Evolutionary conservation across 2,329 filamentous ascomycete species (phyloP).

Genomic region (Lasiodiplodia gonubiensis): DNA sequence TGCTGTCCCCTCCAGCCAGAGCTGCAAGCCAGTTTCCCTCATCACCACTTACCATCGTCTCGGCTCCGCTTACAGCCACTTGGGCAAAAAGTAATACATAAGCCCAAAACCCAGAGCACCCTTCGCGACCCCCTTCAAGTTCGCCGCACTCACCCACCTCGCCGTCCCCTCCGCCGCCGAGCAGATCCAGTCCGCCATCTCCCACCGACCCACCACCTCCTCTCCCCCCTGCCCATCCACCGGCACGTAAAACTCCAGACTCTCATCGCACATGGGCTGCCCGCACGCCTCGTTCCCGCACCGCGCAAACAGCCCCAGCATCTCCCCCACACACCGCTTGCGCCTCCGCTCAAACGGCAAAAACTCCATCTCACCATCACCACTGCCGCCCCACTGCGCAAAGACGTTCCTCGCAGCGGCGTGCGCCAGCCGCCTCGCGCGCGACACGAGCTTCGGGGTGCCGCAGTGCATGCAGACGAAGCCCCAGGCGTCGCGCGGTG

Average conservation of each 20-base stretch:
- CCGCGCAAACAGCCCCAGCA: background rate
- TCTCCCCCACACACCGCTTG: background rate
- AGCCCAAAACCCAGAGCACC: too few species aligned
- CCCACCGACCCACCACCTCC: background rate
- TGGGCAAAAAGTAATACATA: too few species aligned
- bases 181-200: too few species aligned
- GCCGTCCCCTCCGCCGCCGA: too few species aligned
- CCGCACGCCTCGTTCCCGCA: background rate
- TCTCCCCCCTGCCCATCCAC: background rate
- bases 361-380: background rate
- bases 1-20: too few species aligned
- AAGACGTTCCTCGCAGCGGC: background rate
- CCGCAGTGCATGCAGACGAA: conserved; percentile 7
- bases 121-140: too few species aligned
- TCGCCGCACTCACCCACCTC: too few species aligned
- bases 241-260: conserved; percentile 7
- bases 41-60: too few species aligned
- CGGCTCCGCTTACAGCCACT: too few species aligned
- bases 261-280: background rate
- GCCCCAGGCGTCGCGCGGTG: background rate
- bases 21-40: too few species aligned
- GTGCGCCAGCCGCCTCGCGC: too few species aligned
- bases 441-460: background rate
- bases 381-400: background rate
- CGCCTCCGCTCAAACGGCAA: background rate